Evolutionary conservation across 169 alveolate species (phyloP), one percentile per base, ranked within the genome.

Genomic region (Eimeria acervulina): DNA sequence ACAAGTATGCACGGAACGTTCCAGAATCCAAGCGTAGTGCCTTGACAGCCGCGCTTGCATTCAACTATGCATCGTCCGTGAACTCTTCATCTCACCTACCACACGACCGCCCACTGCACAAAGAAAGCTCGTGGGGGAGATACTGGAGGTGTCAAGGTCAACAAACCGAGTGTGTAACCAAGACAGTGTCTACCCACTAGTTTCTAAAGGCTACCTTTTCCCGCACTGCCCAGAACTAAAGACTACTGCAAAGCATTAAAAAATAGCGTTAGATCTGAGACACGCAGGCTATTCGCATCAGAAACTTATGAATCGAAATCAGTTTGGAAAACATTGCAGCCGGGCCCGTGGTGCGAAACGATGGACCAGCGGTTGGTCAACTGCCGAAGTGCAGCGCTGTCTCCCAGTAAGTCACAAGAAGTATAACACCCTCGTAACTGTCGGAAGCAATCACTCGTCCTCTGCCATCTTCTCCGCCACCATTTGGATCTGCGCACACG

Each of bases 91-190:
- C 51, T 84, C 76, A 84, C 92, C 92, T 84, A 59, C 76, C 74
- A 52, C 51, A 52, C 92, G 92, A 84, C 92, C 92, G 55, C 51
- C 92, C 92, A 84, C 92, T 76, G 78, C 92, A 84, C 92, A 13
- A 51, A 47, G 13, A 42, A 31, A 51, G 78, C 92, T 7, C 92
- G 78, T 31, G 92, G 92, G 19, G 92, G 92, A 84, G 92, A 84
- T 84, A 84, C 92, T 84, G 92, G 42, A 84, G 92, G 92, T 31
- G 47, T 84, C 15, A 4, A 19, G 47, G 15, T 10, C 0, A 42
- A 17, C 51, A 33, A 7, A 70, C n/a, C 55, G 15, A n/a, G 33
- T 13, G 33, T 21, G 70, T 28, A 21, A 59, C 33, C 33, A 19
- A 28, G 76, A 66, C 2, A 21, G 4, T 66, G 40, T 1, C 6